These are phyloP conservation scores for Boletellus ananas DNA, from an alignment of 768 basidiomycete species.

Conservation along the genomic window DNA sequence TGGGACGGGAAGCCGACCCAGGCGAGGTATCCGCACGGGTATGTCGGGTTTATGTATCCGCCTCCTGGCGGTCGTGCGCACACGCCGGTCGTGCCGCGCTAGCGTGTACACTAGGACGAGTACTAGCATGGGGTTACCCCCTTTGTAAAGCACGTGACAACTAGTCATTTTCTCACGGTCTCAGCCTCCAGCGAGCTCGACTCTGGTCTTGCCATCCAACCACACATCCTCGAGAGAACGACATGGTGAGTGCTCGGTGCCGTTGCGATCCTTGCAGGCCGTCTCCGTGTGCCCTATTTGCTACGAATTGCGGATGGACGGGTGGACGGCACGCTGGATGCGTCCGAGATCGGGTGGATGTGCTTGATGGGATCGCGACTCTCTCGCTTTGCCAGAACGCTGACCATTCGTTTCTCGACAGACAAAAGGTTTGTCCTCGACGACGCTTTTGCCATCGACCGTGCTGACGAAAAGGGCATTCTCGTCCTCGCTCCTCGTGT, in stretches of 20 bases:
- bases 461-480: conserved; percentile 10
- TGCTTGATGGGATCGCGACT: no score
- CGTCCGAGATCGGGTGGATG: conserved; percentile 27
- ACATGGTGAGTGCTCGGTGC: conserved; percentile 42
- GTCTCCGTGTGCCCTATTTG: background rate
- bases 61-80: conserved; percentile 1
- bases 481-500: background rate
- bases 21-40: conserved; percentile 22
- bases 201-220: conserved; percentile 13
- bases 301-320: conserved; percentile 18
- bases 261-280: conserved; percentile 8
- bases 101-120: no score
- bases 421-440: conserved; percentile 74
- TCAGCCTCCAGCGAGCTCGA: conserved; percentile 10
- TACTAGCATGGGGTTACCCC: no score
- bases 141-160: conserved; percentile 3
- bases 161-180: conserved; percentile 19
- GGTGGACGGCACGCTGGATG: conserved; percentile 20
- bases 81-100: background rate
- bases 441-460: background rate
- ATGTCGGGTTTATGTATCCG: conserved; percentile 18
- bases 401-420: conserved; percentile 36
- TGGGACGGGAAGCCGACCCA: conserved; percentile 1
- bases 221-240: conserved; percentile 33
- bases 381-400: background rate